Evolutionary conservation across 2,329 filamentous ascomycete genomes (phyloP), one percentile per base, ranked within the genome.

Genomic region (Lecanoromycetidae sp.): DNA sequence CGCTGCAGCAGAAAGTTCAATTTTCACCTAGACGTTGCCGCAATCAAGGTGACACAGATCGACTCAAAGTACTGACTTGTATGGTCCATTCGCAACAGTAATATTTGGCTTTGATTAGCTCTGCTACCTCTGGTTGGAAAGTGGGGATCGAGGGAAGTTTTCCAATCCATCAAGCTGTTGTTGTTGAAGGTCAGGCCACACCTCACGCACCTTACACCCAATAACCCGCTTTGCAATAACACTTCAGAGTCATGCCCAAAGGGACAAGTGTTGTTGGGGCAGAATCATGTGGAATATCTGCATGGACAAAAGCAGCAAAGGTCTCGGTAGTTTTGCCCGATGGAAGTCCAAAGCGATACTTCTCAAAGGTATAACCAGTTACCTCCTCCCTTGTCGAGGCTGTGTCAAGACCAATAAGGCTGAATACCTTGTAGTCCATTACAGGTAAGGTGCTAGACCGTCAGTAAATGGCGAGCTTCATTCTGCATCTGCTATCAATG

Each of bases 381-480:
- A 25, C 25, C 7, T 37, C 27, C 8, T 39, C 7, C 26, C 34
- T 26, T 20, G 19, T 33, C 20, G 15, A 22, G 30, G 3, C 52
- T 48, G 10, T 50, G 55, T 42, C 4, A n/a, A 12, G 7, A 30
- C n/a, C n/a, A n/a, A n/a, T n/a, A 44, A 40, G 37, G n/a, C 25
- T 44, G 33, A n/a, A 29, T 20, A 30, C 32, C 13, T 19, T 12
- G 15, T n/a, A 49, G 51, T 53, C 46, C 36, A 39, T 39, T 8
- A 49, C 40, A 41, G 49, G 44, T 46, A 53, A 34, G 35, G 51
- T 26, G 51, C 49, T 32, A 41, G 49, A 46, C 22, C 44, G 30
- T 49, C 58, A 50, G 47, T 60, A 13, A 51, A 61, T 46, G 61
- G 61, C 3, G 63, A 65, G 52, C 63, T 59, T 48, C 48, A 55